Conservation (phyloP, 2,329 filamentous ascomycete genomes). For the Xylaria polymorpha region DNA sequence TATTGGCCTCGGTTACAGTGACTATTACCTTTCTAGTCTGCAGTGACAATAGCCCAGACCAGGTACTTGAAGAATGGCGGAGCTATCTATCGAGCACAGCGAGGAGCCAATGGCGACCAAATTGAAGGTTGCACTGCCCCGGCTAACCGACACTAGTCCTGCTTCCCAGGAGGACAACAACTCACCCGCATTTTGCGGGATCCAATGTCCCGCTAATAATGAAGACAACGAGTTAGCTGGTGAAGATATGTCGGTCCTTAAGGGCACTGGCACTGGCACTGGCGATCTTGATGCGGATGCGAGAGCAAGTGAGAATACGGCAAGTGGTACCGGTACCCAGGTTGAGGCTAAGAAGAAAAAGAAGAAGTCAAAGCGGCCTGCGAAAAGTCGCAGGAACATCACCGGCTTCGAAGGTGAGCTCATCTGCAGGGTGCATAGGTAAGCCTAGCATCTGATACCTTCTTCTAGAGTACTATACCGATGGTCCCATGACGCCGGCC, state of each 20-base stretch:
- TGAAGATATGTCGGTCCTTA: background rate
- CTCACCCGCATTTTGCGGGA: constrained; percentile 4
- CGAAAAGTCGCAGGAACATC: constrained; percentile 55
- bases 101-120: constrained; percentile 22
- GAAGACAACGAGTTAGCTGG: background rate
- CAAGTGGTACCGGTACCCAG: background rate
- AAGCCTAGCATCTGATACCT: constrained; percentile 19
- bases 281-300: background rate
- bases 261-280: background rate
- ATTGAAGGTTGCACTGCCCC: constrained; percentile 23
- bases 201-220: constrained; percentile 6
- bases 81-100: constrained; percentile 13
- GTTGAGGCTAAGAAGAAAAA: constrained; percentile 22
- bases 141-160: background rate
- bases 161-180: background rate
- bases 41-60: constrained; percentile 8
- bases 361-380: constrained; percentile 21
- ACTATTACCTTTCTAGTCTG: background rate
- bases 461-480: constrained; percentile 75
- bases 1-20: constrained; percentile 4
- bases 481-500: constrained; percentile 78
- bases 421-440: background rate
- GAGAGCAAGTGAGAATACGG: background rate
- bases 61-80: constrained; percentile 22
- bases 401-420: constrained; percentile 76